These are phyloP conservation scores for Pinus tabuliformis DNA, from an alignment of 75 land plant species.

Conservation along the genomic window DNA sequence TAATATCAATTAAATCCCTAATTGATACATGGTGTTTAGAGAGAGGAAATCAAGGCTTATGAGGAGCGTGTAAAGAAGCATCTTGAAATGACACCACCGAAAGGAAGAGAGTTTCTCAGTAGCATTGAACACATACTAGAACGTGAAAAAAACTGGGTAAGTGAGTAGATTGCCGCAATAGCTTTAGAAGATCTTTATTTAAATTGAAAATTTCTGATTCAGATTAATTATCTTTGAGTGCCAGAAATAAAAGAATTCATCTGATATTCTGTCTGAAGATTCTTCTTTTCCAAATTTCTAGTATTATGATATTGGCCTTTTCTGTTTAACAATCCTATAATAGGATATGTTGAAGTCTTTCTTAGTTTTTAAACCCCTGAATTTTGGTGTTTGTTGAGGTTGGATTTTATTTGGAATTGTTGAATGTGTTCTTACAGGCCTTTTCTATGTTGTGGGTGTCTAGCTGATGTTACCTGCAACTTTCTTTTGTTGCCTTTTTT, in stretches of 20 bases:
- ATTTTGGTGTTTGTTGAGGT: not conserved
- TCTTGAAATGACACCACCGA: slow-evolving; percentile 84
- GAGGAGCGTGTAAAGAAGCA: slow-evolving; percentile 95
- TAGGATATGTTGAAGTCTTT: not conserved
- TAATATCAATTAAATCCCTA: not conserved
- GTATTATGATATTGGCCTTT: not conserved
- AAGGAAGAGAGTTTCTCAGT: slow-evolving; percentile 86
- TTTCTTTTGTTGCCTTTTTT: not conserved
- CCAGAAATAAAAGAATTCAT: not conserved
- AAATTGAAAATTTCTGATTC: too few relatives aligned
- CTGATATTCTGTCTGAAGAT: not conserved
- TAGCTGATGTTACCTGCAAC: not conserved
- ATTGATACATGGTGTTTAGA: slow-evolving; percentile 30
- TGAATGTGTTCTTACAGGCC: not conserved
- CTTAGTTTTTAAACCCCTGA: not conserved
- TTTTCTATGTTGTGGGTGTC: not conserved
- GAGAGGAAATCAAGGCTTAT: slow-evolving; percentile 80
- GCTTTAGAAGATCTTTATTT: not conserved
- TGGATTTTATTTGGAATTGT: not conserved
- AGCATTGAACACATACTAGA: slow-evolving; percentile 93
- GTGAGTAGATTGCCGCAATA: slow-evolving; percentile 5
- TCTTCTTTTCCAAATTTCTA: not conserved
- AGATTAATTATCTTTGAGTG: not conserved
- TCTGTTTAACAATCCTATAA: not conserved
- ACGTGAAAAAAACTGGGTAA: slow-evolving; percentile 94